Percentiles rank a stretch among this genome's conserved stretches.
phyloP scores from a whole-genome alignment of 352 stramenopile genomes.

The Pythium sukuiense region DNA sequence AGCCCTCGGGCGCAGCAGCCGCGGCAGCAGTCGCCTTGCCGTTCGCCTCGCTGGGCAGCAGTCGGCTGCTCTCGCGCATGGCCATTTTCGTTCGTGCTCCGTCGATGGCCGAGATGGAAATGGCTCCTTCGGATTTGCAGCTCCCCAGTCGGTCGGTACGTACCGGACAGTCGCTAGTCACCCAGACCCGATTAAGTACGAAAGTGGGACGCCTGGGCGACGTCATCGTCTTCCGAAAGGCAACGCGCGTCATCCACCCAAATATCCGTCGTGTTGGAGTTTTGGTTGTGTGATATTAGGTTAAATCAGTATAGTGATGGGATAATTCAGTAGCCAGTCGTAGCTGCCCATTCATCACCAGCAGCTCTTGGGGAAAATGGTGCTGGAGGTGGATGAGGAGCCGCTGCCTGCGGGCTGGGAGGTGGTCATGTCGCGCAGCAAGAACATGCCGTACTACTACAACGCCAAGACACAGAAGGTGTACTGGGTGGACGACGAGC shows the following conservation, averaged over 20 bases:
- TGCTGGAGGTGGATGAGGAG: constrained; percentile 56
- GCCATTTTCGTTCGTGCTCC: constrained; percentile 5
- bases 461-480: constrained; percentile 73
- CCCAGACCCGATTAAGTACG: not conserved
- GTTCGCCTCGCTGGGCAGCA: constrained; percentile 17
- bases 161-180: constrained; percentile 2
- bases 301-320: too few species aligned
- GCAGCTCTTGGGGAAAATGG: constrained; percentile 25
- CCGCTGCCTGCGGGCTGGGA: constrained; percentile 72
- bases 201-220: not conserved
- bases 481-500: constrained; percentile 83
- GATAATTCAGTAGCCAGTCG: too few species aligned
- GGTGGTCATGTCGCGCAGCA: constrained; percentile 76
- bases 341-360: not conserved
- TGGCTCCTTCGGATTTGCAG: not conserved
- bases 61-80: constrained; percentile 22
- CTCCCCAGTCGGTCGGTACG: not conserved
- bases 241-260: constrained; percentile 5
- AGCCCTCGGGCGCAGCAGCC: constrained; percentile 34
- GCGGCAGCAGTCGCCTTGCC: constrained; percentile 8
- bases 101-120: constrained; percentile 6
- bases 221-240: not conserved
- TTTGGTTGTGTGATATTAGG: too few species aligned
- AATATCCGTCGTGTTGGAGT: too few species aligned
- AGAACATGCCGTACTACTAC: constrained; percentile 88